Evolutionary conservation across 1,139 yeast genomes (phyloP), one percentile per base, ranked within the genome.

Genomic region (Taiozyma sp.): DNA sequence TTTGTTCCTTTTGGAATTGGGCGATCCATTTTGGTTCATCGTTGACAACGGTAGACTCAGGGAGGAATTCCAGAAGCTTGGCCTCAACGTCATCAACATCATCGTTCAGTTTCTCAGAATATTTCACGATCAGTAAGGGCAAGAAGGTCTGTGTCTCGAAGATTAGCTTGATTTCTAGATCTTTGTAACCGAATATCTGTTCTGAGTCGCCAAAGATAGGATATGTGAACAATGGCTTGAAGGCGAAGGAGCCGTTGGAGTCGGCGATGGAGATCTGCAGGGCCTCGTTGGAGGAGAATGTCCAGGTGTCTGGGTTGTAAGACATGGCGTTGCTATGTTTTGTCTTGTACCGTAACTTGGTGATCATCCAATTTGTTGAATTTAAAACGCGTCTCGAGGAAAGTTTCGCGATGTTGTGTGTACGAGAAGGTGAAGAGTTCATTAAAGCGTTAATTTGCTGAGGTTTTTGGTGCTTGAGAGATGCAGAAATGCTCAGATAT

Each of bases 131-230:
- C 36, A 83, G 63, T 30, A 77, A 72, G 10, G 89, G 87, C 38
- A 74, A 69, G 62, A 84, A 70, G 0, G 84, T 77, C 13, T 70
- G 61, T 13, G 81, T 71, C 59, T 84, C 87, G 62, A 81, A 81
- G 4, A 77, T 81, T 27, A 84, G 61, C 56, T 69, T 59, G 52
- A 83, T 78, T 45, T 74, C 73, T 45, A 92, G 73, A 61, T 81
- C 85, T 58, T 84, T 77, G 65, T 81, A 95, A 2, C 99, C 99
- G 65, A 83, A 90, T 10, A 95, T 84, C 49, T 85, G 83, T 66
- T 95, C 99, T 2, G 90, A 78, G 51, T 91, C 97, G 10, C 98
- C 98, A 71, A 82, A 93, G 14, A 93, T 84, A 3, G 97, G 96
- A 67, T 93, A 93, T 1, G 98, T 92, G 70, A 89, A 92, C 22